A percentile compares a stretch with the other conserved stretches of the same genome.
phyloP scores from a whole-genome alignment of 768 basidiomycete genomes.

The Amylocystis lapponica region DNA sequence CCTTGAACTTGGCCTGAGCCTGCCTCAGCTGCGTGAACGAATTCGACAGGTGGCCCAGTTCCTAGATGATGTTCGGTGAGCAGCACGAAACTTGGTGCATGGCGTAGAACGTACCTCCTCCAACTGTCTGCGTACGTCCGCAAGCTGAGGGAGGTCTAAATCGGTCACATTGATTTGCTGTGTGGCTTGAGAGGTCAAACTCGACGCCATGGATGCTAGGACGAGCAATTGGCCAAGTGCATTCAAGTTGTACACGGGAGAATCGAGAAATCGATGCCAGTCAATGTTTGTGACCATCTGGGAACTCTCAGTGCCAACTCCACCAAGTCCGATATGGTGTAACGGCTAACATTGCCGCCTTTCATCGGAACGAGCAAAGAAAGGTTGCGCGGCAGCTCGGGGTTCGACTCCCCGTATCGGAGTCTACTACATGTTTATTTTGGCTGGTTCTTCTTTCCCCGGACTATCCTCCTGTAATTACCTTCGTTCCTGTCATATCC shows the following conservation, averaged over 20 bases:
- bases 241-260: too few species aligned
- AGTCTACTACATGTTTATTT: too few species aligned
- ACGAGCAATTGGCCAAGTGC: conserved; percentile 2
- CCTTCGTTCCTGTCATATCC: too few species aligned
- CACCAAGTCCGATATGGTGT: conserved; percentile 35
- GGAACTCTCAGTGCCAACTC: too few species aligned
- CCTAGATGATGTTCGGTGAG: conserved; percentile 41
- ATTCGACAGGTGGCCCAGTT: conserved; percentile 85
- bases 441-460: too few species aligned
- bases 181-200: conserved; percentile 36
- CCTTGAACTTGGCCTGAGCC: conserved; percentile 88
- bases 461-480: too few species aligned
- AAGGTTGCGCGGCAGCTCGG: conserved; percentile 33
- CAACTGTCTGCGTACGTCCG: conserved; percentile 85
- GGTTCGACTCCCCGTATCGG: conserved; percentile 38
- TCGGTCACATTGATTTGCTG: conserved; percentile 79
- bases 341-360: conserved; percentile 35
- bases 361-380: conserved; percentile 13
- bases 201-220: conserved; percentile 27
- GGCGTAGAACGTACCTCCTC: conserved; percentile 64
- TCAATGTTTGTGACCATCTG: too few species aligned
- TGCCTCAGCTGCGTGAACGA: conserved; percentile 91
- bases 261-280: too few species aligned
- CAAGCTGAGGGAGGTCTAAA: conserved; percentile 79
- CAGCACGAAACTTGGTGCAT: background rate